These are phyloP conservation scores for Geotrichum phurueaensis DNA, from an alignment of 1,139 yeast species.

Conservation along the genomic window DNA sequence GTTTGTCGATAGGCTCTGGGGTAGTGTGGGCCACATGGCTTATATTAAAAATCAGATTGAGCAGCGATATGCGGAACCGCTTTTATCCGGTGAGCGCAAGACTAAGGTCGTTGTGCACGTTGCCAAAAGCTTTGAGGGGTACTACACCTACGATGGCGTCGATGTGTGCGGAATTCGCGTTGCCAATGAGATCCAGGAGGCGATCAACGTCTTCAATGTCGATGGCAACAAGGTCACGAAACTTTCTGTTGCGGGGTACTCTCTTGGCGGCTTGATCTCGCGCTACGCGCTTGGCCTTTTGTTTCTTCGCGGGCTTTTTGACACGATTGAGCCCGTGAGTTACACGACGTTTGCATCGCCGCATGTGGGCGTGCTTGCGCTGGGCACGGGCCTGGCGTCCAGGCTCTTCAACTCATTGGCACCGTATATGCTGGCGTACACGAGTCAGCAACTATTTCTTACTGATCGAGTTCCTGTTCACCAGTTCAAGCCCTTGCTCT, in stretches of 20 bases:
- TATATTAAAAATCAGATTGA: conserved; percentile 38
- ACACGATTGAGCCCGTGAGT: conserved; percentile 34
- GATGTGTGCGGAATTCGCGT: conserved; percentile 78
- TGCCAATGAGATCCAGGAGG: conserved; percentile 55
- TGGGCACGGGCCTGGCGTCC: conserved; percentile 46
- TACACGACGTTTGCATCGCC: conserved; percentile 77
- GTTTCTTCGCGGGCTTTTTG: conserved; percentile 49
- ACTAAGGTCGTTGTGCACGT: conserved; percentile 45
- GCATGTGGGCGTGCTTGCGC: conserved; percentile 70
- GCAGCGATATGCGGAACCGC: conserved; percentile 6
- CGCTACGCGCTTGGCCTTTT: conserved; percentile 73
- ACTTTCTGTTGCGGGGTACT: conserved; percentile 62
- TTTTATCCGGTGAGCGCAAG: background rate
- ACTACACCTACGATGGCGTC: conserved; percentile 76
- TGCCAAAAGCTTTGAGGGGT: conserved; percentile 57
- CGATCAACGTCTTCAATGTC: conserved; percentile 38
- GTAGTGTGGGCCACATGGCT: conserved; percentile 59
- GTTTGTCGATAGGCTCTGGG: conserved; percentile 55
- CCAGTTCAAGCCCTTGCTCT: conserved; percentile 45
- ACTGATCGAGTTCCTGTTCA: conserved; percentile 40
- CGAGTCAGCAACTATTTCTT: conserved; percentile 69
- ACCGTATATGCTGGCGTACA: conserved; percentile 58
- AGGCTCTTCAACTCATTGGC: conserved; percentile 53
- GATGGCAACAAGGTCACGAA: conserved; percentile 19
- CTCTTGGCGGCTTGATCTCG: conserved; percentile 74